Conservation (phyloP, 805 yeast species). For the Hanseniaspora guilliermondii region DNA sequence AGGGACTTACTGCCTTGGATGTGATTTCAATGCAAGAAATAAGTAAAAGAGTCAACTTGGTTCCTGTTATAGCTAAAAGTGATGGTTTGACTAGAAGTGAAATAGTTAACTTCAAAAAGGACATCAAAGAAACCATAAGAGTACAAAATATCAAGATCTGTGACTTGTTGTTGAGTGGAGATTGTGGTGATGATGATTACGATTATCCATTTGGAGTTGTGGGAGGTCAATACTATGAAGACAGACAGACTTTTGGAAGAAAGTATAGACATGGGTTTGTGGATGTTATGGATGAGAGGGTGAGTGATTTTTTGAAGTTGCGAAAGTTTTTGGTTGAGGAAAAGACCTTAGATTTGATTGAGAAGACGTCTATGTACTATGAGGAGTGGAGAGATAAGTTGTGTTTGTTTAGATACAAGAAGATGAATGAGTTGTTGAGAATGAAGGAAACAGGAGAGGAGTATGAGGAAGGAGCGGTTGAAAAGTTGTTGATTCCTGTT, state of each 20-base stretch:
- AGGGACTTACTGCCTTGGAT: slow-evolving; percentile 52
- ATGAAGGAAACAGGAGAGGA: slow-evolving; percentile 8
- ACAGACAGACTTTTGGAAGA: slow-evolving; percentile 52
- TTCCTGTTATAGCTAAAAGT: slow-evolving; percentile 73
- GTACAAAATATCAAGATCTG: slow-evolving; percentile 49
- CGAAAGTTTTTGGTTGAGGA: slow-evolving; percentile 54
- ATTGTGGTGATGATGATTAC: slow-evolving; percentile 17
- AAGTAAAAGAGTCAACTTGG: slow-evolving; percentile 58
- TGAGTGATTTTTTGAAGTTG: slow-evolving; percentile 63
- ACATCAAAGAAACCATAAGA: slow-evolving; percentile 39
- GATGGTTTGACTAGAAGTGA: slow-evolving; percentile 58
- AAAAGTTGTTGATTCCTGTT: not conserved
- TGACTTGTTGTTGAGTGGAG: slow-evolving; percentile 34
- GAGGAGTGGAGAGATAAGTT: slow-evolving; percentile 54
- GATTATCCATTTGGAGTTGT: slow-evolving; percentile 61
- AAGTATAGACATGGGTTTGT: slow-evolving; percentile 77
- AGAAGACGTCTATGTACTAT: slow-evolving; percentile 60
- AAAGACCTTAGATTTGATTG: slow-evolving; percentile 64
- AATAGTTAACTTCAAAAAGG: slow-evolving; percentile 39
- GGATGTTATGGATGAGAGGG: slow-evolving; percentile 64
- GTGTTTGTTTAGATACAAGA: slow-evolving; percentile 36
- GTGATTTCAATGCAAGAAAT: slow-evolving; percentile 60
- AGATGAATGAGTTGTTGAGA: slow-evolving; percentile 2
- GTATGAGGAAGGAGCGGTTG: not conserved
- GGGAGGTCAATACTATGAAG: slow-evolving; percentile 44